phyloP scores from a whole-genome alignment of 176 grass and related monocot genomes.

The Oryza meridionalis region DNA sequence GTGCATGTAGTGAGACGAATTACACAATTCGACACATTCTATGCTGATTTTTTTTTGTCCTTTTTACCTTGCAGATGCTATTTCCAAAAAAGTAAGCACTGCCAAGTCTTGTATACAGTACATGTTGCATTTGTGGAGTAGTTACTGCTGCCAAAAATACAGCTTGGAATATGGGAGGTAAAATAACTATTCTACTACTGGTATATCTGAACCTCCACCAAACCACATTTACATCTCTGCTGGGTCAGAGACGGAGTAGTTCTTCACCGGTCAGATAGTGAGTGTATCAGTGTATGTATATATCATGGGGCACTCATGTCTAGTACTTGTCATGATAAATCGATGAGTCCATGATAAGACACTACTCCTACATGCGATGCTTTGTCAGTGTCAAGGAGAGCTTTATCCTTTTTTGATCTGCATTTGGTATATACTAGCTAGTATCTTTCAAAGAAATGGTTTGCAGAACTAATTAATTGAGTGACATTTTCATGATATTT shows the following conservation, averaged over 20 bases:
- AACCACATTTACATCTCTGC: slow-evolving; percentile 2
- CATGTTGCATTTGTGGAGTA: neutral
- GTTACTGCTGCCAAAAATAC: neutral
- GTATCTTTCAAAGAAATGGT: neutral
- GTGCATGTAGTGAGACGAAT: neutral
- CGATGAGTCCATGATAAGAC: neutral
- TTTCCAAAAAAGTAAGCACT: neutral
- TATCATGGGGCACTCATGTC: neutral
- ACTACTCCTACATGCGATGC: neutral
- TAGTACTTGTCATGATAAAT: neutral
- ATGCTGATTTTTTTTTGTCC: neutral
- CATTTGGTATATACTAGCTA: neutral
- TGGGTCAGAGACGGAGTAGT: neutral
- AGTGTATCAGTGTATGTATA: neutral
- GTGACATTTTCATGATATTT: neutral
- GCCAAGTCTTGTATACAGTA: neutral
- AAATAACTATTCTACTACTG: neutral
- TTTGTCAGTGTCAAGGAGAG: neutral
- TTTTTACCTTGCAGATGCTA: neutral
- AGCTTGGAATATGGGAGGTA: neutral
- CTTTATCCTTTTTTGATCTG: neutral
- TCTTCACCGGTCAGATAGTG: neutral
- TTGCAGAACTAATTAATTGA: neutral
- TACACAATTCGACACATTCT: neutral
- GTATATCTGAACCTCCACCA: neutral